Percentiles rank a stretch among this genome's conserved stretches.
phyloP scores from a whole-genome alignment of 116 monocot species.

The Trichopus zeylanicus region DNA sequence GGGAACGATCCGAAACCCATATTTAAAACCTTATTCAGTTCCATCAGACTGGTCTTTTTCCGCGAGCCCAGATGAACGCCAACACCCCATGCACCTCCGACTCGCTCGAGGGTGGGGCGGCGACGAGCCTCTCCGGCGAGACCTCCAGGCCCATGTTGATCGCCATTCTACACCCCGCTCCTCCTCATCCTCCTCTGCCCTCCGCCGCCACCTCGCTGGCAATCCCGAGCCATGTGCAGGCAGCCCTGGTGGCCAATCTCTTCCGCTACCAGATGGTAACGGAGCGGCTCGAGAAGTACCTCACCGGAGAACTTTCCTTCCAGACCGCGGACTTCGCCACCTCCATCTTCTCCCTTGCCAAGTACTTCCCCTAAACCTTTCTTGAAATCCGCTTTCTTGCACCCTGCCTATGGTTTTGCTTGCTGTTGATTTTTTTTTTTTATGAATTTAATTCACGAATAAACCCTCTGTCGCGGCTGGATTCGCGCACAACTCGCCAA shows the following conservation, averaged over 20 bases:
- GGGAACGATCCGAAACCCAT: too few relatives aligned
- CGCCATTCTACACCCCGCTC: neutral
- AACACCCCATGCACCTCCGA: too few relatives aligned
- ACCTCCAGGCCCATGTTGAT: neutral
- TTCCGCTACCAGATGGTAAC: neutral
- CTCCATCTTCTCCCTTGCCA: slow-evolving; percentile 1
- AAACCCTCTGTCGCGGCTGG: too few relatives aligned
- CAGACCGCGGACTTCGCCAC: neutral
- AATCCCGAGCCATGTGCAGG: neutral
- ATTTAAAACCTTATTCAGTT: too few relatives aligned
- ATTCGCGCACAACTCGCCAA: too few relatives aligned
- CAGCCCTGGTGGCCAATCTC: neutral
- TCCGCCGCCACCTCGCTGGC: neutral
- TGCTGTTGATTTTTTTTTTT: too few relatives aligned
- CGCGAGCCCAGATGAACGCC: too few relatives aligned
- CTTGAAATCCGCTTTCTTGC: neutral
- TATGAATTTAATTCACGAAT: too few relatives aligned
- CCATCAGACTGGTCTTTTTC: too few relatives aligned
- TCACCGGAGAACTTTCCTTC: neutral
- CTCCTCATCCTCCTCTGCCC: neutral
- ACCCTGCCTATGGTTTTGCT: neutral
- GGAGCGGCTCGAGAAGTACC: neutral
- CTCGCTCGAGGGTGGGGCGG: too few relatives aligned
- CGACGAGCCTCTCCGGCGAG: too few relatives aligned
- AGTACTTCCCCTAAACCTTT: neutral